A percentile compares a stretch with the other conserved stretches of the same genome.
phyloP scores from a whole-genome alignment of 306 rosid species.

The Lathyrus oleraceus region DNA sequence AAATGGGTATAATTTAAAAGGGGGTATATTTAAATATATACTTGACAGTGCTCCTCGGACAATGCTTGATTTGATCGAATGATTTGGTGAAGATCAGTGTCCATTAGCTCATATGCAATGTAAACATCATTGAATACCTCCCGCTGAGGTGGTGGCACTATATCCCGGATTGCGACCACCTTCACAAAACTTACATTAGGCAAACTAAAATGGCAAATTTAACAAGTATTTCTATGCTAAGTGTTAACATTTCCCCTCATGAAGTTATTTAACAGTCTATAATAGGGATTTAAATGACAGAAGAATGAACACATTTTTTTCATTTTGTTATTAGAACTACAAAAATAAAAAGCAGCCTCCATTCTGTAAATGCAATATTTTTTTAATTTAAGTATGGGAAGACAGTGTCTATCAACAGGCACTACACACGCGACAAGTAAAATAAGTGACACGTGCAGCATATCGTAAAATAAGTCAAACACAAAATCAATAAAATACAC shows the following conservation, averaged over 20 bases:
- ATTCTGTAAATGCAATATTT: neutral
- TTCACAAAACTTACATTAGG: slow-evolving; percentile 34
- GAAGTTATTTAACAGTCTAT: neutral
- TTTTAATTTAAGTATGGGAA: neutral
- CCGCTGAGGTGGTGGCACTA: slow-evolving; percentile 91
- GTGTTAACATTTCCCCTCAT: neutral
- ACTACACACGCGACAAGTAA: neutral
- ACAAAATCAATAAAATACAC: slow-evolving; percentile 7
- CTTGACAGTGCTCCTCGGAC: slow-evolving; percentile 99
- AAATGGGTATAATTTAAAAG: slow-evolving; percentile 5
- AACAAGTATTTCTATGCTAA: slow-evolving; percentile 19
- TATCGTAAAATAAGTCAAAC: neutral
- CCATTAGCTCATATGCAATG: slow-evolving; percentile 98
- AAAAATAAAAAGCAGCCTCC: slow-evolving; percentile 10
- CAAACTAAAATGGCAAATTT: neutral
- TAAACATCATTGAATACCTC: slow-evolving; percentile 80
- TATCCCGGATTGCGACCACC: slow-evolving; percentile 96
- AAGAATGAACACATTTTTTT: neutral
- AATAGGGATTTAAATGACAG: neutral
- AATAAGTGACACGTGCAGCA: neutral
- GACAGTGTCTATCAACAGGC: neutral
- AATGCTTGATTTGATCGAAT: slow-evolving; percentile 90
- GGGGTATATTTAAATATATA: slow-evolving; percentile 33
- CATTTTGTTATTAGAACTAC: neutral
- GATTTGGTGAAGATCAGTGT: slow-evolving; percentile 93